These are phyloP conservation scores for Porphyrellus cyaneotinctus DNA, from an alignment of 768 basidiomycete genomes.

Conservation along the genomic window DNA sequence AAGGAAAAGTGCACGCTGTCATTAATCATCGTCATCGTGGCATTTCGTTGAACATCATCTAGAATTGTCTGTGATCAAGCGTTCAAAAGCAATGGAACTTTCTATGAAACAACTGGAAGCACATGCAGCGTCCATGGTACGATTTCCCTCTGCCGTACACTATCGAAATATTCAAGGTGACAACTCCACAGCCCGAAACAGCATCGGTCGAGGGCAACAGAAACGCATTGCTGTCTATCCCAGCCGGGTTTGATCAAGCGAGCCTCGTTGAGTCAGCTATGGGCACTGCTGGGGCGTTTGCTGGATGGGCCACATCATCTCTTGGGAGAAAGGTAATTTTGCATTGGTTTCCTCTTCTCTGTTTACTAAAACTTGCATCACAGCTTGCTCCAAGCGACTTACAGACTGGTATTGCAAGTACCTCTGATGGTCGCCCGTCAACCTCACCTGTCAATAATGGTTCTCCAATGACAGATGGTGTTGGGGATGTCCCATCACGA, in stretches of 20 bases:
- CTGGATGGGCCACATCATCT: conserved; percentile 95
- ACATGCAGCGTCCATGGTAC: conserved; percentile 79
- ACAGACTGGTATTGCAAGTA: conserved; percentile 56
- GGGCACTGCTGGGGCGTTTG: conserved; percentile 75
- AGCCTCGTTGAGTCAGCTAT: conserved; percentile 78
- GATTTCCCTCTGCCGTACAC: conserved; percentile 7
- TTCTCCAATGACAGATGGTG: not conserved
- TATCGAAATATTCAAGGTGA: not conserved
- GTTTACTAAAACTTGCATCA: not conserved
- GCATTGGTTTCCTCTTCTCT: not conserved
- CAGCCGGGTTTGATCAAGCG: conserved; percentile 25
- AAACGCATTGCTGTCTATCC: conserved; percentile 24
- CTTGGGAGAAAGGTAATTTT: conserved; percentile 69
- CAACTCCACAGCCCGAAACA: conserved; percentile 51
- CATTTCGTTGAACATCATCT: not conserved
- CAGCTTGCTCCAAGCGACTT: conserved; percentile 47
- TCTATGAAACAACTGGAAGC: conserved; percentile 78
- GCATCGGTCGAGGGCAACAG: conserved; percentile 37
- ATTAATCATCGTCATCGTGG: no score
- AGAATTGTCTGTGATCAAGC: conserved; percentile 95
- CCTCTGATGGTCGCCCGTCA: conserved; percentile 40
- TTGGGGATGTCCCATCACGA: not conserved
- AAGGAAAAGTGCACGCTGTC: no score
- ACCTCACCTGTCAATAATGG: conserved; percentile 31
- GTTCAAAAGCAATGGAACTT: conserved; percentile 86